These are phyloP conservation scores for Mastigamoeba balamuthi DNA, from an alignment of 78 protist genomes.

Conservation along the genomic window DNA sequence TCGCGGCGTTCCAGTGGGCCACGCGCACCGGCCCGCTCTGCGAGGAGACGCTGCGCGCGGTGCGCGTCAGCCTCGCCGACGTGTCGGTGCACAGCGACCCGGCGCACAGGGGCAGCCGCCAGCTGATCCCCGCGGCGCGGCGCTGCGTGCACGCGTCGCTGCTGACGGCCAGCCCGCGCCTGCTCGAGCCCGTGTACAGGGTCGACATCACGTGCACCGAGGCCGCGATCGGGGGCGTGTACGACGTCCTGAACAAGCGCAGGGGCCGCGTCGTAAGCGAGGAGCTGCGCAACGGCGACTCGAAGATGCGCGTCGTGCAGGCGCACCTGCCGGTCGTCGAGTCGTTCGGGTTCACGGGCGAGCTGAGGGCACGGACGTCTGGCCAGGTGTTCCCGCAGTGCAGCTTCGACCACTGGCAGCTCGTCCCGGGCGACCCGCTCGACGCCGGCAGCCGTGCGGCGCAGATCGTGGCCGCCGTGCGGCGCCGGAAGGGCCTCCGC, in stretches of 20 bases:
- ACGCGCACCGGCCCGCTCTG: slow-evolving; percentile 35
- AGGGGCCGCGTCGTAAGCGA: slow-evolving; percentile 88
- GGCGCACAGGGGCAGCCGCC: slow-evolving; percentile 56
- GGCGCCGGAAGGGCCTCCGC: slow-evolving; percentile 61
- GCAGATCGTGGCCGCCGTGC: slow-evolving; percentile 5
- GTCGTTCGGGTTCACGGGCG: slow-evolving; percentile 79
- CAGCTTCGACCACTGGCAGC: slow-evolving; percentile 78
- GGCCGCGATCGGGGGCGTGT: slow-evolving; percentile 79
- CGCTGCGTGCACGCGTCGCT: slow-evolving; percentile 34
- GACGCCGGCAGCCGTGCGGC: background rate
- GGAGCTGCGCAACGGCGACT: slow-evolving; percentile 30
- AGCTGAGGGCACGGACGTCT: slow-evolving; percentile 64
- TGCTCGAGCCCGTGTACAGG: slow-evolving; percentile 47
- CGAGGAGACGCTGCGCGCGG: slow-evolving; percentile 51
- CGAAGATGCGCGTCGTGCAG: slow-evolving; percentile 28
- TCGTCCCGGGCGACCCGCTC: slow-evolving; percentile 33
- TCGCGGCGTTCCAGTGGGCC: slow-evolving; percentile 38
- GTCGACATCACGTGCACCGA: slow-evolving; percentile 54
- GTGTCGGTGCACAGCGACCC: slow-evolving; percentile 50
- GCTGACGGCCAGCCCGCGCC: slow-evolving; percentile 19
- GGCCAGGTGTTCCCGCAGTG: slow-evolving; percentile 92
- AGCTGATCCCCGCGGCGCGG: slow-evolving; percentile 44
- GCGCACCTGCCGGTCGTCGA: slow-evolving; percentile 84
- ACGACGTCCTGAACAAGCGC: slow-evolving; percentile 68
- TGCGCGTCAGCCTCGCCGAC: slow-evolving; percentile 48